These are phyloP conservation scores for Xylariaceae sp. DNA, from an alignment of 2,329 filamentous ascomycete species.

Conservation along the genomic window DNA sequence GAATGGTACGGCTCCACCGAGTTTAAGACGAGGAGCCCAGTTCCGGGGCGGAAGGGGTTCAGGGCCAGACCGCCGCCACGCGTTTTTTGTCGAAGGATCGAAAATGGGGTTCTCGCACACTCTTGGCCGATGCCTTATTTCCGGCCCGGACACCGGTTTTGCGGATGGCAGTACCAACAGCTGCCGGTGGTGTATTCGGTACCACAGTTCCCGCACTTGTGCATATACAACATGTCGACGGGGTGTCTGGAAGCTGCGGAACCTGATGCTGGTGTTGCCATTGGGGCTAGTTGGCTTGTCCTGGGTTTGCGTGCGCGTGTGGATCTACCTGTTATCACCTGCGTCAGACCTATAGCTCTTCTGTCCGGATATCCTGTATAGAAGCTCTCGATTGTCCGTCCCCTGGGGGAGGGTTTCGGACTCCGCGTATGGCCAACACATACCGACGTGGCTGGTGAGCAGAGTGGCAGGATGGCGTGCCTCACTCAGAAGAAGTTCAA, in stretches of 20 bases:
- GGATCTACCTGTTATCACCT: slow-evolving; percentile 6
- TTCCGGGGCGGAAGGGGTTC: slow-evolving; percentile 8
- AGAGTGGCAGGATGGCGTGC: slow-evolving; percentile 2
- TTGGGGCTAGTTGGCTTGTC: slow-evolving; percentile 13
- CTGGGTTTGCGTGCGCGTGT: slow-evolving; percentile 5
- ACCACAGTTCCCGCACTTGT: slow-evolving; percentile 35
- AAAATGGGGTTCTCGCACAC: slow-evolving; percentile 10
- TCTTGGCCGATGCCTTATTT: slow-evolving; percentile 9
- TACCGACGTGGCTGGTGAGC: slow-evolving; percentile 15
- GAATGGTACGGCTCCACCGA: slow-evolving; percentile 14
- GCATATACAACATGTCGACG: slow-evolving; percentile 31
- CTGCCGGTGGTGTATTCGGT: slow-evolving; percentile 35
- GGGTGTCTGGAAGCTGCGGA: slow-evolving; percentile 14
- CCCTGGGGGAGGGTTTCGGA: slow-evolving; percentile 5
- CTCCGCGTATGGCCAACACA: slow-evolving; percentile 14
- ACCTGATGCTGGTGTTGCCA: slow-evolving; percentile 14
- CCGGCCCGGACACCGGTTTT: slow-evolving; percentile 26
- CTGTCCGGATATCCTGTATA: slow-evolving; percentile 13
- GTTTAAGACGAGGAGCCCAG: slow-evolving; percentile 4
- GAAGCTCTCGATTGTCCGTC: slow-evolving; percentile 7
- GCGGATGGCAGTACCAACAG: slow-evolving; percentile 38
- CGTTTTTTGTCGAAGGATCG: slow-evolving; percentile 9
- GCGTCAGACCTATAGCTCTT: slow-evolving; percentile 20
- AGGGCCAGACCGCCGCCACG: slow-evolving; percentile 8
- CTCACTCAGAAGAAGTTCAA: not conserved